phyloP scores from a whole-genome alignment of 306 rosid species.

The Glycine soja region DNA sequence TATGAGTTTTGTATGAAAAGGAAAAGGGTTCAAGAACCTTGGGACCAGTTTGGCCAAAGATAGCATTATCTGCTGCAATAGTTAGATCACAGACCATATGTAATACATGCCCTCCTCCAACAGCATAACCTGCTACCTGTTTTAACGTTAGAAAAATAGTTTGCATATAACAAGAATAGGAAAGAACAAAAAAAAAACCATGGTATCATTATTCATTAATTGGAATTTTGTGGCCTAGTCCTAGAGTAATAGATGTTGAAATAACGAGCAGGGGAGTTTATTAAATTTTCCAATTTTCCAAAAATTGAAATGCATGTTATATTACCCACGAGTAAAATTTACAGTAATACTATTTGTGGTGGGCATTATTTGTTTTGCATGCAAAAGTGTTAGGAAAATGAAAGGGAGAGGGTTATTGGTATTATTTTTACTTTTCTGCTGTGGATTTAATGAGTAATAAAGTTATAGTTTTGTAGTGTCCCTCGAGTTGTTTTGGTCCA shows the following conservation, averaged over 20 bases:
- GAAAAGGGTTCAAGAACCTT: slow-evolving; percentile 60
- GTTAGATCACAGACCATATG: slow-evolving; percentile 95
- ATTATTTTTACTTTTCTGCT: background rate
- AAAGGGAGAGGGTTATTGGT: background rate
- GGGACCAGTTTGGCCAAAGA: slow-evolving; percentile 98
- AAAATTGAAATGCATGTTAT: background rate
- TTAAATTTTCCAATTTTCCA: background rate
- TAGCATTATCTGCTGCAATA: slow-evolving; percentile 89
- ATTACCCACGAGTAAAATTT: background rate
- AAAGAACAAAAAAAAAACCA: background rate
- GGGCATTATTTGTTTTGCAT: background rate
- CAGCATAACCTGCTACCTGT: slow-evolving; percentile 96
- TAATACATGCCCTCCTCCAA: slow-evolving; percentile 88
- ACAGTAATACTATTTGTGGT: background rate
- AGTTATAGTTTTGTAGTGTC: background rate
- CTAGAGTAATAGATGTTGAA: slow-evolving; percentile 1
- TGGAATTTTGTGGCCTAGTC: background rate
- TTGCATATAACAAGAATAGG: slow-evolving; percentile 23
- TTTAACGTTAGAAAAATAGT: slow-evolving; percentile 22
- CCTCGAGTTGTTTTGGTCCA: background rate
- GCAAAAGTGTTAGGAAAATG: background rate
- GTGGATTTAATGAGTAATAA: background rate
- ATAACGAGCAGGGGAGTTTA: background rate
- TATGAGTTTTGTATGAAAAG: slow-evolving; percentile 3
- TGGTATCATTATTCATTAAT: background rate